Conservation (phyloP, 1,284 basidiomycete species). For the Ustilago xerochloae region DNA sequence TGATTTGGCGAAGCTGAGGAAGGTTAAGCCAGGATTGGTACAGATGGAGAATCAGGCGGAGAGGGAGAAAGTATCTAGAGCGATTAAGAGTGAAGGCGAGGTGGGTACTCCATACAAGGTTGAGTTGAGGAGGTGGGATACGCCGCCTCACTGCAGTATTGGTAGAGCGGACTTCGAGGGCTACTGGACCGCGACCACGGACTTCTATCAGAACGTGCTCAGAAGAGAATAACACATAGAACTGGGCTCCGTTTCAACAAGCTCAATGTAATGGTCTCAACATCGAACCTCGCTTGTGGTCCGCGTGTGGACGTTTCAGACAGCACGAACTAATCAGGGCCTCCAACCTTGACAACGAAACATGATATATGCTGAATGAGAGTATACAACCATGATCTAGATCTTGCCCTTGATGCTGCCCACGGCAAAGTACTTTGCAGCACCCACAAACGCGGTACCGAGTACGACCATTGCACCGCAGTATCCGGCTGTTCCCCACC, state of each 20-base stretch:
- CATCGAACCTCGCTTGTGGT: not conserved
- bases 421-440: slow-evolving; percentile 31
- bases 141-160: slow-evolving; percentile 56
- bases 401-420: slow-evolving; percentile 36
- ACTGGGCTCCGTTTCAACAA: not conserved
- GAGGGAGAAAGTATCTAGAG: slow-evolving; percentile 4
- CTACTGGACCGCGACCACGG: slow-evolving; percentile 50
- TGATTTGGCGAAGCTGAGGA: slow-evolving; percentile 22
- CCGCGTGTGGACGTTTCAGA: not conserved
- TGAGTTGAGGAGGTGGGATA: slow-evolving; percentile 53
- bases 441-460: slow-evolving; percentile 16
- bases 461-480: slow-evolving; percentile 21
- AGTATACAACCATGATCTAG: no score
- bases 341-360: not conserved
- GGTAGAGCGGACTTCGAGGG: slow-evolving; percentile 51
- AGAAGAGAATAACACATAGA: not conserved
- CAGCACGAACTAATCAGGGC: not conserved
- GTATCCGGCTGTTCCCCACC: slow-evolving; percentile 33
- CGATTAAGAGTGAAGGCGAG: not conserved
- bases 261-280: not conserved
- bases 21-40: slow-evolving; percentile 16
- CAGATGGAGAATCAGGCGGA: slow-evolving; percentile 38
- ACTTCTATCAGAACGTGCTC: slow-evolving; percentile 43
- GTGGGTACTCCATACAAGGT: slow-evolving; percentile 22
- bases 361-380: not conserved